Evolutionary conservation across 192 early-diverging fungal species (phyloP).

Genomic region (Linnemannia elongata): DNA sequence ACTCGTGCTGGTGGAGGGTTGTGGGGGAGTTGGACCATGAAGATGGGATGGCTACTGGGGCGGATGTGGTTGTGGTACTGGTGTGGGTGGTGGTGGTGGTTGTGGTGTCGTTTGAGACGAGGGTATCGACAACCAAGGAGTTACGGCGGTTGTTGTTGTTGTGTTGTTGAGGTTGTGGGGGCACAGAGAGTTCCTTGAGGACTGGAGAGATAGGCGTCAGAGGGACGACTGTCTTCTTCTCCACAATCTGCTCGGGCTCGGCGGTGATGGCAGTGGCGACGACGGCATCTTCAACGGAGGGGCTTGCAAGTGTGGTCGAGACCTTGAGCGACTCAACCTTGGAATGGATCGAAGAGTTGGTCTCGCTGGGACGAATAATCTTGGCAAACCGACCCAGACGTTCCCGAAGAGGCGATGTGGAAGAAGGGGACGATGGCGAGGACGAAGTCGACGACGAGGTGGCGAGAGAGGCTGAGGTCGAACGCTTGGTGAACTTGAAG

Average conservation of each 20-base stretch:
- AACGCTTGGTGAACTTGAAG: constrained; percentile 30
- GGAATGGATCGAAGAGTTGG: constrained; percentile 29
- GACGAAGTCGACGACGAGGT: background rate
- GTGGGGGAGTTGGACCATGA: constrained; percentile 27
- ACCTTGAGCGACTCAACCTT: constrained; percentile 17
- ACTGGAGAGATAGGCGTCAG: background rate
- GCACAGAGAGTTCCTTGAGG: background rate
- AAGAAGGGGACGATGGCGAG: background rate
- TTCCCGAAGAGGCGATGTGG: constrained; percentile 21
- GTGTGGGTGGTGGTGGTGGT: background rate
- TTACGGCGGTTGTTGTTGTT: background rate
- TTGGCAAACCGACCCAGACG: constrained; percentile 38
- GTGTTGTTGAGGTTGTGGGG: background rate
- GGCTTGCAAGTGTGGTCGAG: background rate
- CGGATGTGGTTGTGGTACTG: background rate
- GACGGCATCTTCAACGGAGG: background rate
- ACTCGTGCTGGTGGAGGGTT: constrained; percentile 33
- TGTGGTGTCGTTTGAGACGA: background rate
- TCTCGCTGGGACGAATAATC: constrained; percentile 35
- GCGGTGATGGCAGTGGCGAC: background rate
- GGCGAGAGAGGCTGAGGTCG: background rate
- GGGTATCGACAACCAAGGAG: constrained; percentile 21
- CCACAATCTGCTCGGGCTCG: background rate
- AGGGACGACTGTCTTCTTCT: background rate
- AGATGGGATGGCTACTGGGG: constrained; percentile 14